Evolutionary conservation across 257 asterid species (phyloP), one percentile per base, ranked within the genome.

Genomic region (Petunia secreta): DNA sequence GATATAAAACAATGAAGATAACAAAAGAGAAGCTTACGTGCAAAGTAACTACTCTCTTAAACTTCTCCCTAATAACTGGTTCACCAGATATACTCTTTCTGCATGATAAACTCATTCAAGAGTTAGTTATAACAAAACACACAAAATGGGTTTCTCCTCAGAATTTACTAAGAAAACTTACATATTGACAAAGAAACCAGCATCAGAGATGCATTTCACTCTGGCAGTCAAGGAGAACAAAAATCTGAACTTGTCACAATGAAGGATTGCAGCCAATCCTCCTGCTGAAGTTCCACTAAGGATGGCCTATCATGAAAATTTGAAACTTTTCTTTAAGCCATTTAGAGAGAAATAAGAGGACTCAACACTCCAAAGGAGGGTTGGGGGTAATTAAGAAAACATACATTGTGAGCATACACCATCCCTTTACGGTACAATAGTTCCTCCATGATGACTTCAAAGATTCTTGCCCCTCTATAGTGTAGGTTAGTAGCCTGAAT

Each of bases 231-330:
- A 52, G 0, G 85, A 79, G 11, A 89, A 2, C 7, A 38, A 69
- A 40, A 79, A 76, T 15, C 87, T 75, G 38, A 87, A 87, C 0
- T 55, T 57, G 40, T 89, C 91, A 43, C 93, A 89, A 16, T 87
- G 80, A 46, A 89, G 9, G 4, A 89, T 85, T 1, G 89, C 53
- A 3, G 88, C 87, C 38, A 87, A 54, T 13, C 90, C 90, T 34
- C 92, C 92, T 0, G 92, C 92, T 4, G 91, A 88, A 7, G 55
- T 60, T 38, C 91, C 91, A 2, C 79, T 34, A 8, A 88, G 84
- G 36, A 86, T 41, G 44, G 79, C 87, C 90, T 89, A 13, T 50
- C 4, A 50, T 9, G 4, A 50, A 2, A 50, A 1, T 50, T 50
- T 9, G 3, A 9, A 50, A 50, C 0, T 50, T 50, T 50, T 14